Base-by-base conservation (phyloP, 1,139 yeast genomes). In the Sugiyamaella xylanicola region DNA sequence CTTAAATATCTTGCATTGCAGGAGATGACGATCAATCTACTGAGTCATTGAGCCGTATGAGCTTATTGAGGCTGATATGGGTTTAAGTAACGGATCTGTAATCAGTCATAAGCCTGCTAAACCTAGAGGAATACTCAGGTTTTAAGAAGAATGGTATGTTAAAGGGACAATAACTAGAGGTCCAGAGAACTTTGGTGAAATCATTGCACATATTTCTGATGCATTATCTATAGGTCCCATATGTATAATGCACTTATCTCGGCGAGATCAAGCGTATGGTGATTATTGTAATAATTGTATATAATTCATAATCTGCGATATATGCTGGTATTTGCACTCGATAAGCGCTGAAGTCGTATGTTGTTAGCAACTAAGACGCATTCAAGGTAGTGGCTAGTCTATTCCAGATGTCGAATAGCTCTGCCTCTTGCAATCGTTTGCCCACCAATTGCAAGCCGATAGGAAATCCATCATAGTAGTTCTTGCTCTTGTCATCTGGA, bases 371-470 rank as follows among this genome's bases (percentile, higher is more conserved):
- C 17, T 40, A 35, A 37, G 20, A 32, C 13, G 37, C 37, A n/a
- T 47, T 47, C 4, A 53, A 21, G 15, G 35, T 36, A 5, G 20
- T 22, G 17, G 56, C 48, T 21, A 53, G 37, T n/a, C 37, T 40
- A 13, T 41, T 36, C 52, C 52, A 53, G 25, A 42, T 52, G 15
- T 59, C 63, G 52, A 63, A 63, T 40, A 63, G 52, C 45, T 59
- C 55, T 11, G 66, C 61, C 53, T 63, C 66, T 56, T 62, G 64
- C 42, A 62, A 59, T 27, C 62, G 50, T 44, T 59, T 60, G 13
- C 65, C 66, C 1, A 63, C 65, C 9, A 63, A 48, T 49, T 63
- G 66, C 21, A 63, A 48, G 1, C 64, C 66, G 4, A 63, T 50
- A 2, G 66, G 66, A 47, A 60, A 63, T 13, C 61, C 66, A n/a